Evolutionary conservation across 208 protist species (phyloP), one percentile per base, ranked within the genome.

Genomic region (Phytomonas sp.): DNA sequence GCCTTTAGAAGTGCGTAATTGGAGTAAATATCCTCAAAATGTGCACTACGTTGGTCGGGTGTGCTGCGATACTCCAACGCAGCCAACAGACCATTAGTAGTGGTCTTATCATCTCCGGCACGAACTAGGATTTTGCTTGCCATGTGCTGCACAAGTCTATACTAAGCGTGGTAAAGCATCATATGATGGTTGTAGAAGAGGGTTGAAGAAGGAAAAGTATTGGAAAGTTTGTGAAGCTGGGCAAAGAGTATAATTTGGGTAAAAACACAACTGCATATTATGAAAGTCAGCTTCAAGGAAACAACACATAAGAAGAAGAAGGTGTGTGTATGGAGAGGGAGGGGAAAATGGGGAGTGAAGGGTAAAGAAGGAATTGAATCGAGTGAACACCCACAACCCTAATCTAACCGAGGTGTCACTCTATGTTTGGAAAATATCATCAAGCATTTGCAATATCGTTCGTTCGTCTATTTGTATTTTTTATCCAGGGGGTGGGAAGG

Each of bases 1-100:
- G 60, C 65, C 56, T 90, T 82, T 23, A 94, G 77, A 37, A 92
- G 84, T 5, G 74, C 72, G 66, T 94, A 94, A 59, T 91, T 69
- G 14, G 77, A 69, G 71, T 94, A 94, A 26, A 94, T 71, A 30
- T 75, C 29, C 66, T 94, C 83, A 26, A 92, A 34, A 30, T 87
- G 85, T 3, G 77, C 79, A 75, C 85, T 76, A 0, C 80, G 84
- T 74, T 92, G 82, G 0, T 79, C 76, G 4, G 79, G 72, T 4
- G 78, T 82, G 45, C 80, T 86, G 29, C 82, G 78, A 40, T 49
- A 49, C 40, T 49, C 40, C 6, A 49, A 12, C 19, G 40, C 6
- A 16, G 40, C 40, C 19, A 49, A 2, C 40, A 49, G 6, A 49
- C 40, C 10, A 12, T 49, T 49, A 10, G 12, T 12, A 4, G 40